Conservation (phyloP, 2,329 filamentous ascomycete genomes). For the Shiraia bambusicola region DNA sequence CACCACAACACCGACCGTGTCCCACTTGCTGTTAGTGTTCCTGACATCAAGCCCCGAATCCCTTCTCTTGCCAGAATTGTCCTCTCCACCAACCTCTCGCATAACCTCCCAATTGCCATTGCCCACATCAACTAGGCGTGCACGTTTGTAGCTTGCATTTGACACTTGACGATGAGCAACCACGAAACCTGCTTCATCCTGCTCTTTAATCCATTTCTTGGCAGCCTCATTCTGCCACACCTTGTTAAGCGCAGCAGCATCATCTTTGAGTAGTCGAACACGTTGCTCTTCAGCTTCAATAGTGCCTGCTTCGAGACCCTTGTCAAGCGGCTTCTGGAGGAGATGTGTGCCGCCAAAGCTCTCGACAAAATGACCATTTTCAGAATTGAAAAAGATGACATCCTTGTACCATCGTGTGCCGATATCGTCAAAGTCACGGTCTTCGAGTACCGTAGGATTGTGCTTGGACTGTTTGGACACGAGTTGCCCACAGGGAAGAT, state of each 20-base stretch:
- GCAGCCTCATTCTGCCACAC: conserved; percentile 27
- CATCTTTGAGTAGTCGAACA: conserved; percentile 37
- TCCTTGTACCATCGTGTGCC: conserved; percentile 42
- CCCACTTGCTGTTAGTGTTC: conserved; percentile 36
- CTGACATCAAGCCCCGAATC: conserved; percentile 34
- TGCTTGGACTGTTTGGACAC: conserved; percentile 34
- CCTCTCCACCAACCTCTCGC: conserved; percentile 33
- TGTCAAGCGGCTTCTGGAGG: conserved; percentile 29
- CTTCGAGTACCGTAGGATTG: conserved; percentile 28
- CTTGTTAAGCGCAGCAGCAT: conserved; percentile 28
- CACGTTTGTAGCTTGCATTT: conserved; percentile 41
- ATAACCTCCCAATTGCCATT: conserved; percentile 35
- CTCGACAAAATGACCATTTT: conserved; percentile 27
- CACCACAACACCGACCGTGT: conserved; percentile 39
- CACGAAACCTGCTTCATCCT: conserved; percentile 37
- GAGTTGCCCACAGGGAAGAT: conserved; percentile 36
- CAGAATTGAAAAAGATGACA: conserved; percentile 33
- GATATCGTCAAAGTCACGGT: conserved; percentile 41
- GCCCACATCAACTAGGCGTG: conserved; percentile 33
- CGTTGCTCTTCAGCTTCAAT: conserved; percentile 38
- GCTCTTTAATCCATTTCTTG: conserved; percentile 30
- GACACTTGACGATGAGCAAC: conserved; percentile 32
- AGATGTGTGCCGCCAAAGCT: conserved; percentile 36
- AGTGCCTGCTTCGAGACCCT: conserved; percentile 33
- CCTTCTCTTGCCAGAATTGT: conserved; percentile 31